Evolutionary conservation across 768 basidiomycete species (phyloP).

Genomic region (Leccinum rimulosum): DNA sequence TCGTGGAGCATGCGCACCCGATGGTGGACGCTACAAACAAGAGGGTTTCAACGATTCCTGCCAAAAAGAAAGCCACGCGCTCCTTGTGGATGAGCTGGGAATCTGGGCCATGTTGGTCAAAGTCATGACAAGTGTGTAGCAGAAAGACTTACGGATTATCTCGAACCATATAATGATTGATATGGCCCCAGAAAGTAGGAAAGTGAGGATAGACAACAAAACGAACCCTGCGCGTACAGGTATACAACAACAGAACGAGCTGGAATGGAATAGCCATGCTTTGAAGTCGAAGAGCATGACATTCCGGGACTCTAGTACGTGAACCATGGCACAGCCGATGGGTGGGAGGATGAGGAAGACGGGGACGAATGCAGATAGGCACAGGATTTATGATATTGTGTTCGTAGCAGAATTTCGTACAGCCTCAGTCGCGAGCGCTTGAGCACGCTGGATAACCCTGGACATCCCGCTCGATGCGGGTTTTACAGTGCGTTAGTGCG

Average conservation of each 20-base stretch:
- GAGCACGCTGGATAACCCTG: neutral
- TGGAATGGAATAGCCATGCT: constrained; percentile 47
- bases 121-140: neutral
- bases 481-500: neutral
- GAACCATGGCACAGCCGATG: neutral
- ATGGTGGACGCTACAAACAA: constrained; percentile 52
- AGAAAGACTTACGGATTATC: constrained; percentile 46
- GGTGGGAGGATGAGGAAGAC: neutral
- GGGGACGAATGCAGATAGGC: neutral
- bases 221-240: constrained; percentile 63
- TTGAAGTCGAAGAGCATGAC: constrained; percentile 44
- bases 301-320: neutral
- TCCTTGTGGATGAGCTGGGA: constrained; percentile 29
- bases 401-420: constrained; percentile 1
- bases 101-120: constrained; percentile 27
- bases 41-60: constrained; percentile 52
- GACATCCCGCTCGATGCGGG: constrained; percentile 6
- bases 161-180: constrained; percentile 62
- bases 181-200: constrained; percentile 53
- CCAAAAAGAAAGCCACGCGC: constrained; percentile 43
- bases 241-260: constrained; percentile 59
- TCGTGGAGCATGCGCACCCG: constrained; percentile 41
- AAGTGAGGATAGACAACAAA: constrained; percentile 49
- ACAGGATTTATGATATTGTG: neutral
- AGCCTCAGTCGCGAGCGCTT: neutral